Evolutionary conservation across 1,284 basidiomycete species (phyloP), one percentile per base, ranked within the genome.

Genomic region (Tylopilus sp.): DNA sequence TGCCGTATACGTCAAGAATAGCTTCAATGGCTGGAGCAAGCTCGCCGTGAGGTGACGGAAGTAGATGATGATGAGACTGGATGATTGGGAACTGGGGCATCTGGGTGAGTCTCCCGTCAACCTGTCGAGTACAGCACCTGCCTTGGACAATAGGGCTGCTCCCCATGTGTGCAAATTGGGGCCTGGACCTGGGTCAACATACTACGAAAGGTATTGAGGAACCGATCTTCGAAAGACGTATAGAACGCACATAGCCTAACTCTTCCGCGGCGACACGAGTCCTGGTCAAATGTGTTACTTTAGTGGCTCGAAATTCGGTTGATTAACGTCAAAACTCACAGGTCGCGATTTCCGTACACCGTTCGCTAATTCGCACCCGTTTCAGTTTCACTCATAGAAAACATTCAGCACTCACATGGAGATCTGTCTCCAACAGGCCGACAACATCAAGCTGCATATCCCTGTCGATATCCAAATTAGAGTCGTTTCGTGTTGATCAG

Each of bases 151-250:
- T 4, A 95, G 73, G 6, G 78, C 84, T 28, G 86, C 88, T 43
- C 92, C 92, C 94, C 94, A 97, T 0, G 94, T 97, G 64, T 96
- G 92, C 55, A 84, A 74, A 65, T 90, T 91, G 0, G 92, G 90
- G 18, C 91, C 90, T 3, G 93, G 93, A 6, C 93, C 93, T 13
- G 94, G 71, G 58, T 89, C 86, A 4, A 87, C 83, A 59, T 86
- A 77, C 86, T 89, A 49, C 28, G 12, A 16, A 21, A 41, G 46
- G 40, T 43, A 50, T 61, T 48, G 49, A 49, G 44, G 12, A 30
- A 38, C 21, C 33, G 26, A 34, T 44, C 51, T 16, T 38, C 15
- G 38, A 33, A 49, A 18, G 28, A 21, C 31, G 26, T 15, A 35
- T 23, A 3, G 36, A 0, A 73, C 81, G 65, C 59, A 91, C 89